phyloP scores from a whole-genome alignment of 2,329 filamentous ascomycete species.

The Aspergillus vadensis region DNA sequence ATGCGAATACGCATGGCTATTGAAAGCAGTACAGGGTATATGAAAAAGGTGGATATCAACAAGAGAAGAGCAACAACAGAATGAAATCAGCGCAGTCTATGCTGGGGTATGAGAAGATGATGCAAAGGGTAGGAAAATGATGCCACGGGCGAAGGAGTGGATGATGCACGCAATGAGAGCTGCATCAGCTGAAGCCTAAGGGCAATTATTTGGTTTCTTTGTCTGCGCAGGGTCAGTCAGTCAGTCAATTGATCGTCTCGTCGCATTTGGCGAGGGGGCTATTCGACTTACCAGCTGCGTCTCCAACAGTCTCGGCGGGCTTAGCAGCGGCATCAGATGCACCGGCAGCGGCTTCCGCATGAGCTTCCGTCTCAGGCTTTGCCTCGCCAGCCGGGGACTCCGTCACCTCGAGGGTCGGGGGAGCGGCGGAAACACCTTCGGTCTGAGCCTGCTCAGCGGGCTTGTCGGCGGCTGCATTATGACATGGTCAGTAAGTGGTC shows the following conservation, averaged over 20 bases:
- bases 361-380: constrained; percentile 10
- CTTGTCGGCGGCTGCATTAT: constrained; percentile 10
- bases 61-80: constrained; percentile 8
- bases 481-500: background rate
- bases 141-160: constrained; percentile 1
- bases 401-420: constrained; percentile 7
- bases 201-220: constrained; percentile 13
- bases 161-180: constrained; percentile 2
- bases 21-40: constrained; percentile 23
- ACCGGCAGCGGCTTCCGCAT: constrained; percentile 10
- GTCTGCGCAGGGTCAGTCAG: constrained; percentile 9
- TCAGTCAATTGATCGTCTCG: constrained; percentile 8
- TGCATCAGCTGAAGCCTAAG: constrained; percentile 15
- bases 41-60: constrained; percentile 10
- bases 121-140: constrained; percentile 13
- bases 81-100: constrained; percentile 13
- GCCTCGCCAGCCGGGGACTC: constrained; percentile 10
- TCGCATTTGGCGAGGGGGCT: background rate
- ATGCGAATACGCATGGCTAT: constrained; percentile 5
- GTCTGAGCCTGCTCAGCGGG: constrained; percentile 5
- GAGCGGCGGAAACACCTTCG: constrained; percentile 2
- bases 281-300: constrained; percentile 12
- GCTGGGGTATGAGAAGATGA: constrained; percentile 22
- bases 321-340: constrained; percentile 12
- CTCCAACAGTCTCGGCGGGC: constrained; percentile 17